Evolutionary conservation across 495 filamentous ascomycete species (phyloP).

Genomic region (Penicillium angulare): DNA sequence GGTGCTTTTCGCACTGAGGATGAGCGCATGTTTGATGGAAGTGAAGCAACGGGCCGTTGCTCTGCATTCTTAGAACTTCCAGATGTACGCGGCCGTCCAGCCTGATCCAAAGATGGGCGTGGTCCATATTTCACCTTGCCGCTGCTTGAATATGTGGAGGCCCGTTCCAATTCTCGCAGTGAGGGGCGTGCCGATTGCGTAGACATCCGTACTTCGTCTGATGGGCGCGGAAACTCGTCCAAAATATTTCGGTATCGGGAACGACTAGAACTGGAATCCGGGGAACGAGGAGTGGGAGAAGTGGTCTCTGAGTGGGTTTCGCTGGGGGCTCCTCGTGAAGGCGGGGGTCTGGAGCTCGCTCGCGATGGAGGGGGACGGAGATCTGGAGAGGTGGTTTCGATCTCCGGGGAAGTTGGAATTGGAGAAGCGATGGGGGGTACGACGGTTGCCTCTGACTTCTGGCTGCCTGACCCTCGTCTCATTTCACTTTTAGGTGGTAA

Average conservation of each 20-base stretch:
- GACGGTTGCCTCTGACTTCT: conserved; percentile 39
- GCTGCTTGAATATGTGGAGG: conserved; percentile 46
- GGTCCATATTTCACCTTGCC: conserved; percentile 83
- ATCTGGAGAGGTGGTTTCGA: conserved; percentile 13
- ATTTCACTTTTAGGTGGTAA: conserved; percentile 13
- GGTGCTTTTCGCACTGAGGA: conserved; percentile 43
- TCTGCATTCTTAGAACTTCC: conserved; percentile 44
- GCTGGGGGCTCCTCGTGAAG: conserved; percentile 20
- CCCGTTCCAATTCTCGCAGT: conserved; percentile 59
- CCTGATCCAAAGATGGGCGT: conserved; percentile 70
- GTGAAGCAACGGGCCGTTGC: conserved; percentile 68
- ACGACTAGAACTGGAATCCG: conserved; percentile 15
- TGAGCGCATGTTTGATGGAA: conserved; percentile 53
- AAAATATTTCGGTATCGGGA: conserved; percentile 27
- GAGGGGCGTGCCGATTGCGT: conserved; percentile 65
- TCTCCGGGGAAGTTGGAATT: conserved; percentile 16
- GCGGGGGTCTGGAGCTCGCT: conserved; percentile 19
- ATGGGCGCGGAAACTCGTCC: conserved; percentile 40
- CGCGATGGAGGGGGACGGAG: conserved; percentile 18
- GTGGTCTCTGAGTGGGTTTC: conserved; percentile 16
- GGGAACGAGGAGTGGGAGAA: conserved; percentile 17
- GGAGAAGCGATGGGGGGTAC: conserved; percentile 30
- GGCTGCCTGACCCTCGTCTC: conserved; percentile 34
- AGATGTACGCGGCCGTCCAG: conserved; percentile 63
- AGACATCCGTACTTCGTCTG: conserved; percentile 46